Base-by-base conservation (phyloP, 2,329 filamentous ascomycete genomes). In the Gnomoniopsis smithogilvyi region DNA sequence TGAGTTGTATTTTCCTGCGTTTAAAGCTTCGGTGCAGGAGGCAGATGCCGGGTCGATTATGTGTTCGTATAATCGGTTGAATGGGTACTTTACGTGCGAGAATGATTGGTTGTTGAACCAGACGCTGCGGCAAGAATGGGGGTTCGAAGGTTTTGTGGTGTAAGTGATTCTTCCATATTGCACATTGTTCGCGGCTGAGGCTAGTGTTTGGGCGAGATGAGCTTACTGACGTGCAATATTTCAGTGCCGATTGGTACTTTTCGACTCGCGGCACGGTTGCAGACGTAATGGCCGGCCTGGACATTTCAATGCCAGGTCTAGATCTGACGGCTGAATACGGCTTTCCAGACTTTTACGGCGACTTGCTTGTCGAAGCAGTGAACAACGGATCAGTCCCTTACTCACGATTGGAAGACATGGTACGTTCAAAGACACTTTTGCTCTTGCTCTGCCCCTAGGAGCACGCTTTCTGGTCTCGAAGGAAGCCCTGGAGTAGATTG, bases 301-400 rank as follows among this genome's bases (percentile, higher is more conserved):
- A 54, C 19, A 54, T 45, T 6, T 45, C 36, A 4, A 43, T 45
- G 41, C 51, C 51, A 15, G 51, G 51, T 30, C 15, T 34, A 4
- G 26, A 33, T 33, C 49, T 59, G 17, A 54, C 54, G 19, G 34
- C 36, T 10, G 51, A 46, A 4, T 63, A 63, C 24, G 55, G 60
- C 6, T 62, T 64, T 24, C 62, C 60, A 1, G 62, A 50, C 11
- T 54, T 46, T 34, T 54, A 45, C 22, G 51, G 51, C n/a, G 51
- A 54, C 12, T 22, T 54, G 15, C 51, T 54, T 17, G 21, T 21
- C 11, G 51, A 54, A 17, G 51, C 51, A 12, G 26, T 54, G 11
- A 41, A 15, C 11, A 54, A 54, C 26, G 51, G 51, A 7, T 54
- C 51, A 4, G 36, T 54, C 4, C 51, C 51, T 15, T 3, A 4